phyloP scores from a whole-genome alignment of 2,329 filamentous ascomycete genomes.

The Xylaria multiplex region DNA sequence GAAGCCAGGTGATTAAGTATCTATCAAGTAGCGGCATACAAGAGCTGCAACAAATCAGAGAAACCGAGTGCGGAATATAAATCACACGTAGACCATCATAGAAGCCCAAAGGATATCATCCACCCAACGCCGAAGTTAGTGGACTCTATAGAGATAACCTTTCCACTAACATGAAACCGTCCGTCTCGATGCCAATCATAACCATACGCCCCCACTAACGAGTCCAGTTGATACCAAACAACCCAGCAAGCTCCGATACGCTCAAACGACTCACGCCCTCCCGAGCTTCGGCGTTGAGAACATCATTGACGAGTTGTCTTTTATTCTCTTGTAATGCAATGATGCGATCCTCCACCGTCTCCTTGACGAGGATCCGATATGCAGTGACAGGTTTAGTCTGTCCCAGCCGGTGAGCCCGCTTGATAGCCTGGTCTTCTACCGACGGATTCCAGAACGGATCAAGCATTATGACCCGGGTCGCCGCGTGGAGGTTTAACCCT shows the following conservation, averaged over 20 bases:
- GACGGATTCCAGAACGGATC: constrained; percentile 85
- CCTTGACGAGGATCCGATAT: constrained; percentile 71
- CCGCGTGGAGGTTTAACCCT: constrained; percentile 76
- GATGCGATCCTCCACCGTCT: constrained; percentile 80
- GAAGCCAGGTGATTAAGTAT: neutral
- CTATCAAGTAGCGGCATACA: constrained; percentile 14
- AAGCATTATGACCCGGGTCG: constrained; percentile 77
- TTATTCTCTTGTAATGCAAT: constrained; percentile 75
- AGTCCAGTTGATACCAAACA: constrained; percentile 35
- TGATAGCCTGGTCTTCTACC: constrained; percentile 80
- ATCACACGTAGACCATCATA: constrained; percentile 1
- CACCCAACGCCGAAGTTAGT: constrained; percentile 22
- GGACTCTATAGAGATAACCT: neutral
- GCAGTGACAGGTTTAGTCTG: constrained; percentile 72
- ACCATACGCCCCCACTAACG: neutral
- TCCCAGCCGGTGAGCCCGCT: constrained; percentile 81
- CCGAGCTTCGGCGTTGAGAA: constrained; percentile 38
- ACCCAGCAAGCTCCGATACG: constrained; percentile 29
- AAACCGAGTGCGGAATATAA: neutral
- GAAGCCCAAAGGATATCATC: constrained; percentile 21
- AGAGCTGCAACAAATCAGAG: constrained; percentile 15
- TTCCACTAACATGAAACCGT: neutral
- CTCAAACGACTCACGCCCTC: constrained; percentile 29
- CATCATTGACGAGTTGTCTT: constrained; percentile 64
- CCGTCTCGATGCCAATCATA: neutral